A percentile compares a stretch with the other conserved stretches of the same genome.
phyloP scores from a whole-genome alignment of 176 grass and related monocot genomes.

The Cenchrus purpureus region DNA sequence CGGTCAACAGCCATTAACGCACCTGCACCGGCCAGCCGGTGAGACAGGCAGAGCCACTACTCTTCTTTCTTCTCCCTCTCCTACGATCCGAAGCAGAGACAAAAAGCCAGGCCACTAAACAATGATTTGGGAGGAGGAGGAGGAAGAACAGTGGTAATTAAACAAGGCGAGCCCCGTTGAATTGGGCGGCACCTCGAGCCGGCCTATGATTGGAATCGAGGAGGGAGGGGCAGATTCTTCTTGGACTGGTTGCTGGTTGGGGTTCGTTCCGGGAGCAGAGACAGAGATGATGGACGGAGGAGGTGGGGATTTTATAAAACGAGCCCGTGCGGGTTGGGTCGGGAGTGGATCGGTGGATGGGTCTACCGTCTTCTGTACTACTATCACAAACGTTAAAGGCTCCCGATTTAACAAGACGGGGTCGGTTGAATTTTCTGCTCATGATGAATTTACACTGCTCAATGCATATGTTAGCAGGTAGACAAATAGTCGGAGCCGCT shows the following conservation, averaged over 20 bases:
- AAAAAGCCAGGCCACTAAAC: background rate
- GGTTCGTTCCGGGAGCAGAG: background rate
- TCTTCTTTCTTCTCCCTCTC: background rate
- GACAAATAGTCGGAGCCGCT: background rate
- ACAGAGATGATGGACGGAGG: background rate
- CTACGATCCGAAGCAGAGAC: background rate
- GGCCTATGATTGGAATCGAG: slow-evolving; percentile 40
- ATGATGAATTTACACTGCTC: too few species aligned
- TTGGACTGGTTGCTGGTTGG: too few species aligned
- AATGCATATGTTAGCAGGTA: background rate
- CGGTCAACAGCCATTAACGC: slow-evolving; percentile 54
- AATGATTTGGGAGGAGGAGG: background rate
- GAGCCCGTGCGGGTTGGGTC: background rate
- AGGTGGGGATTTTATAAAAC: background rate
- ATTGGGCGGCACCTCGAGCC: slow-evolving; percentile 47
- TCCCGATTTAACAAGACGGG: background rate
- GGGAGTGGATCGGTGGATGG: background rate
- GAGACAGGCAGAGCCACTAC: slow-evolving; percentile 13
- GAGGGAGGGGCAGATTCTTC: background rate
- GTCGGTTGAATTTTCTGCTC: background rate
- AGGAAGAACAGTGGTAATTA: background rate
- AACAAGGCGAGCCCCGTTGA: slow-evolving; percentile 21
- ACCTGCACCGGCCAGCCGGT: slow-evolving; percentile 40
- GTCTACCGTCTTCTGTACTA: too few species aligned
- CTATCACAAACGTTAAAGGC: background rate